These are phyloP conservation scores for Antitrichia curtipendula DNA, from an alignment of 225 moss, liverwort and hornwort genomes.

Conservation along the genomic window DNA sequence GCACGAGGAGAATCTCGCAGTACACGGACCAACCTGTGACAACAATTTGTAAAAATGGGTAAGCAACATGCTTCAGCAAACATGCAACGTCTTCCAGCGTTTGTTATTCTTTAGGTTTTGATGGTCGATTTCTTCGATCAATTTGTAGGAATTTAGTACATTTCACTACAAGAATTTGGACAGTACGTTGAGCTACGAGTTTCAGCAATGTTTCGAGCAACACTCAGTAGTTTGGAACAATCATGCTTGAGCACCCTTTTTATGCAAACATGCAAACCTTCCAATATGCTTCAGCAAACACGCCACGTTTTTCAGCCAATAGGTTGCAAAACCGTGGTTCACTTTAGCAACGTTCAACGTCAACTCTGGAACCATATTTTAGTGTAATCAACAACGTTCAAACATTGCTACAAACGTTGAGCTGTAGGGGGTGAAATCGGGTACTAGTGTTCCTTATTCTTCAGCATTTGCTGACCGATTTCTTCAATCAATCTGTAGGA, in stretches of 20 bases:
- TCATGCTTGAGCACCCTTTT: background rate
- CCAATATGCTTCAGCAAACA: background rate
- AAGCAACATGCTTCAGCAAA: background rate
- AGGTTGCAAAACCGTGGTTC: background rate
- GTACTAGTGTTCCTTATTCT: background rate
- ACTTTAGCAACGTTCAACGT: background rate
- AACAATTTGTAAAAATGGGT: background rate
- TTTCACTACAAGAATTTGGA: background rate
- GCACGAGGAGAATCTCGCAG: slow-evolving; percentile 59
- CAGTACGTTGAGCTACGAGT: background rate
- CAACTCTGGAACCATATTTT: background rate
- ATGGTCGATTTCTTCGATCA: background rate
- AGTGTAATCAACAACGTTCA: background rate
- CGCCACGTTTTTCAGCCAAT: background rate
- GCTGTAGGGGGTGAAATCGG: background rate
- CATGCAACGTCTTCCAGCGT: background rate
- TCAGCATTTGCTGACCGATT: background rate
- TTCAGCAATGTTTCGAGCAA: background rate
- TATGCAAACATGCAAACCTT: background rate
- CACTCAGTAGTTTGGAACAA: background rate
- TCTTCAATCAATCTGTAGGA: background rate
- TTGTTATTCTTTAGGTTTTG: background rate
- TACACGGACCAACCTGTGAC: slow-evolving; percentile 74
- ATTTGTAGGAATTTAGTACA: background rate
- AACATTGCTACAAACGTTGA: background rate